phyloP scores from a whole-genome alignment of 1,139 yeast species.

The Protomyces lactucae-debilis region DNA sequence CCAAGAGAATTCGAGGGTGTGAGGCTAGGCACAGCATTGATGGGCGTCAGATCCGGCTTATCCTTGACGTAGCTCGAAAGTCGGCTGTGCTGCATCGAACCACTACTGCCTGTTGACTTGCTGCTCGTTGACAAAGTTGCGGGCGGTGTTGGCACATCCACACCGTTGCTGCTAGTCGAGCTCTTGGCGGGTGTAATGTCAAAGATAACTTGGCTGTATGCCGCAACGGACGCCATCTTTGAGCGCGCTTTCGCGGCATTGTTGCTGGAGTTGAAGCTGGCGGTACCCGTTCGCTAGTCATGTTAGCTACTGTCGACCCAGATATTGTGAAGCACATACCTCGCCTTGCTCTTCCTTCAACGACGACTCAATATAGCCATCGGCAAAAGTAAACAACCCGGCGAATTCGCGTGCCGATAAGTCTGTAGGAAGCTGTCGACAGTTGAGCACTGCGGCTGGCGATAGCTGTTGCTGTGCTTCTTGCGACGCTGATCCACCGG shows the following conservation, averaged over 20 bases:
- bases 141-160: slow-evolving; percentile 17
- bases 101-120: slow-evolving; percentile 18
- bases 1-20: neutral
- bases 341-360: slow-evolving; percentile 8
- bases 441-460: neutral
- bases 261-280: neutral
- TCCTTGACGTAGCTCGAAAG: slow-evolving; percentile 25
- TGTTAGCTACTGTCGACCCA: neutral
- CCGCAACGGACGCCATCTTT: slow-evolving; percentile 10
- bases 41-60: slow-evolving; percentile 1
- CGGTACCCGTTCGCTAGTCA: slow-evolving; percentile 9
- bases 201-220: slow-evolving; percentile 6
- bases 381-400: slow-evolving; percentile 25
- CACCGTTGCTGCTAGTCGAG: neutral
- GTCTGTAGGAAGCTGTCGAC: slow-evolving; percentile 15
- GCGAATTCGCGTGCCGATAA: slow-evolving; percentile 26
- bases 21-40: neutral
- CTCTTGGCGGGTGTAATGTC: neutral
- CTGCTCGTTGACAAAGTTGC: slow-evolving; percentile 22
- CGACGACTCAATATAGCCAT: slow-evolving; percentile 12
- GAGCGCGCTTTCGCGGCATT: slow-evolving; percentile 15
- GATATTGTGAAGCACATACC: neutral
- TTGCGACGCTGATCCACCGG: neutral
- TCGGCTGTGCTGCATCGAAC: slow-evolving; percentile 23
- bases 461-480: neutral